phyloP scores from a whole-genome alignment of 2,329 filamentous ascomycete species.

The Penicillium sp. region DNA sequence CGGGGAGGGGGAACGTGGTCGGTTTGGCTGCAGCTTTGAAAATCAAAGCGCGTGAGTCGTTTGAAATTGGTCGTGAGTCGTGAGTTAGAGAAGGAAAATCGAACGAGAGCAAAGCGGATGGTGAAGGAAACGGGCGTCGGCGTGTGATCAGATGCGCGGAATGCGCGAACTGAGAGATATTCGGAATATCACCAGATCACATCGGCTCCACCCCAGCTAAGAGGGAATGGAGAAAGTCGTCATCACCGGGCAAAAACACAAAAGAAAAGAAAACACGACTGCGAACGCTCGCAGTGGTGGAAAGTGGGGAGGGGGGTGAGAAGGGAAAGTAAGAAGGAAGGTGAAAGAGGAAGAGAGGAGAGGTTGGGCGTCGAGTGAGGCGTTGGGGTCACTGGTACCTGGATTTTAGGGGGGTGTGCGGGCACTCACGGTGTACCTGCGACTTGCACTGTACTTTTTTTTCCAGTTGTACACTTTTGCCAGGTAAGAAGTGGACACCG shows the following conservation, averaged over 20 bases:
- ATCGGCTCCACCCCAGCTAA: slow-evolving; percentile 24
- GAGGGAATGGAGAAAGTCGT: slow-evolving; percentile 18
- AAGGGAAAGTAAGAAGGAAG: slow-evolving; percentile 12
- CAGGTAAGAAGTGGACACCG: background rate
- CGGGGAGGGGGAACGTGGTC: background rate
- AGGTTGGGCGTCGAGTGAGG: slow-evolving; percentile 17
- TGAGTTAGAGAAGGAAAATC: slow-evolving; percentile 15
- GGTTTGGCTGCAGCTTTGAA: slow-evolving; percentile 7
- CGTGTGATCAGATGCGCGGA: slow-evolving; percentile 17
- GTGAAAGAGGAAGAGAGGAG: slow-evolving; percentile 9
- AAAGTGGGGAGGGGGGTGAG: slow-evolving; percentile 11
- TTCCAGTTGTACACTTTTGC: background rate
- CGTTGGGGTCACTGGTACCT: slow-evolving; percentile 16
- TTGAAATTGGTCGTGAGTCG: slow-evolving; percentile 22
- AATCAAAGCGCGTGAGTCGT: slow-evolving; percentile 17
- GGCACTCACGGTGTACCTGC: slow-evolving; percentile 1
- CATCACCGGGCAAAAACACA: slow-evolving; percentile 22
- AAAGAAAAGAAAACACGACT: slow-evolving; percentile 13
- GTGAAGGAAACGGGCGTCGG: slow-evolving; percentile 17
- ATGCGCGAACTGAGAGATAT: slow-evolving; percentile 22
- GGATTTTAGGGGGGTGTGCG: background rate
- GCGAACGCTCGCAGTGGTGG: slow-evolving; percentile 13
- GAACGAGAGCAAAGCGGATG: slow-evolving; percentile 17
- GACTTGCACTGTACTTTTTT: slow-evolving; percentile 11
- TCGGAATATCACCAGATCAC: slow-evolving; percentile 27